These are phyloP conservation scores for Nemania sp. DNA, from an alignment of 2,329 filamentous ascomycete species.

Conservation along the genomic window DNA sequence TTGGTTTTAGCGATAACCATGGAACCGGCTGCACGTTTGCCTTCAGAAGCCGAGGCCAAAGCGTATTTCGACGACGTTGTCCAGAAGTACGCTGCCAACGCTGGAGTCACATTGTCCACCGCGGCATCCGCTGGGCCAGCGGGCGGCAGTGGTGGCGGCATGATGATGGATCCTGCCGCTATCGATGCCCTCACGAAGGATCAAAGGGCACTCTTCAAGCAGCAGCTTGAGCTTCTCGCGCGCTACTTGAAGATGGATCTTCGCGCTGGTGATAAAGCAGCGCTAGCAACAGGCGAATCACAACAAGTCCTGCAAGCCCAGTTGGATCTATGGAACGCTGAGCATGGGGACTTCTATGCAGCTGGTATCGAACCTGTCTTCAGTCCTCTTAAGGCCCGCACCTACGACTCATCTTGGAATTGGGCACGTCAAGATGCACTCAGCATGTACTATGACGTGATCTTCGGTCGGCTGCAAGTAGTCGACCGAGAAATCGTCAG, in stretches of 20 bases:
- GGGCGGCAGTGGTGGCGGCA: conserved; percentile 72
- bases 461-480: conserved; percentile 89
- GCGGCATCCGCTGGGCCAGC: conserved; percentile 74
- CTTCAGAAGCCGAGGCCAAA: conserved; percentile 89
- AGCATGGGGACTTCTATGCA: conserved; percentile 97
- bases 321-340: conserved; percentile 89
- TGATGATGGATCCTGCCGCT: conserved; percentile 99
- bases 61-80: conserved; percentile 84
- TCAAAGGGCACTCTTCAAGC: conserved; percentile 94
- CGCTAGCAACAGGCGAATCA: conserved; percentile 80
- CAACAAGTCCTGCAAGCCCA: conserved; percentile 88
- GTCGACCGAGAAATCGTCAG: conserved; percentile 98
- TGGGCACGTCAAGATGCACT: conserved; percentile 98
- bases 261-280: conserved; percentile 93
- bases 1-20: conserved; percentile 87
- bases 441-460: conserved; percentile 99
- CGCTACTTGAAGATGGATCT: conserved; percentile 97
- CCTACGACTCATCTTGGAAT: conserved; percentile 99
- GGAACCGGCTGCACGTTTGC: conserved; percentile 86
- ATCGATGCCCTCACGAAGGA: conserved; percentile 97
- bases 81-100: conserved; percentile 84
- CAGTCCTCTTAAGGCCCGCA: conserved; percentile 87
- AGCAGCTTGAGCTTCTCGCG: conserved; percentile 93
- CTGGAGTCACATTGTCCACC: conserved; percentile 81
- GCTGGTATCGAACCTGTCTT: conserved; percentile 93